Percentiles rank a stretch among this genome's conserved stretches.
Evolutionary conservation across 2,329 filamentous ascomycete species (phyloP).

Genomic region (Colletotrichum plurivorum): DNA sequence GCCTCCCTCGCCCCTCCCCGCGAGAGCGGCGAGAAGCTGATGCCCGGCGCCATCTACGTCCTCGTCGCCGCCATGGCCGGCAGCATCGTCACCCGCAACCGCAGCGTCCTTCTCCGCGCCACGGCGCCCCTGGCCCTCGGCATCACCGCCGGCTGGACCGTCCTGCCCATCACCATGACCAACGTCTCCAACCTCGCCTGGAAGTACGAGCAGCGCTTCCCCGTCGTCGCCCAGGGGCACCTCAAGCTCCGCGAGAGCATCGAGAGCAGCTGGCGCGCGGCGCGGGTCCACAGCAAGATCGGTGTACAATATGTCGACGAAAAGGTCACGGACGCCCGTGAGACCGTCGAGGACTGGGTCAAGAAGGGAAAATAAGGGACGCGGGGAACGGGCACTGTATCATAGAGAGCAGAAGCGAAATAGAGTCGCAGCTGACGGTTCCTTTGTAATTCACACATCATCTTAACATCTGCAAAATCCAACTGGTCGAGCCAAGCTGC

Average conservation of each 20-base stretch:
- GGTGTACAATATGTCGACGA: slow-evolving; percentile 82
- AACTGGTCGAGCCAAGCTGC: not conserved
- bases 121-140: slow-evolving; percentile 84
- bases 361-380: slow-evolving; percentile 83
- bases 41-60: slow-evolving; percentile 93
- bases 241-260: slow-evolving; percentile 78
- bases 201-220: slow-evolving; percentile 93
- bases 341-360: slow-evolving; percentile 89
- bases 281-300: slow-evolving; percentile 80
- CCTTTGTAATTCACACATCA: slow-evolving; percentile 40
- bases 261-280: slow-evolving; percentile 78
- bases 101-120: slow-evolving; percentile 85
- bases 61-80: slow-evolving; percentile 96
- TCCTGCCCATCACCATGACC: slow-evolving; percentile 89
- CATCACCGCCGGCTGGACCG: slow-evolving; percentile 84
- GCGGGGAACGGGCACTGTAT: slow-evolving; percentile 32
- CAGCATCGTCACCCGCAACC: slow-evolving; percentile 89
- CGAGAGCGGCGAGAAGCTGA: slow-evolving; percentile 87
- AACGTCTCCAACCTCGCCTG: slow-evolving; percentile 90
- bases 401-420: slow-evolving; percentile 40
- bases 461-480: slow-evolving; percentile 14
- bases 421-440: slow-evolving; percentile 39
- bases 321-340: slow-evolving; percentile 82
- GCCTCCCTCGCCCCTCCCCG: slow-evolving; percentile 89
- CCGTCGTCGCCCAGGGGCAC: slow-evolving; percentile 86